Base-by-base conservation (phyloP, 441 rosid species). In the Populus hybrid region DNA sequence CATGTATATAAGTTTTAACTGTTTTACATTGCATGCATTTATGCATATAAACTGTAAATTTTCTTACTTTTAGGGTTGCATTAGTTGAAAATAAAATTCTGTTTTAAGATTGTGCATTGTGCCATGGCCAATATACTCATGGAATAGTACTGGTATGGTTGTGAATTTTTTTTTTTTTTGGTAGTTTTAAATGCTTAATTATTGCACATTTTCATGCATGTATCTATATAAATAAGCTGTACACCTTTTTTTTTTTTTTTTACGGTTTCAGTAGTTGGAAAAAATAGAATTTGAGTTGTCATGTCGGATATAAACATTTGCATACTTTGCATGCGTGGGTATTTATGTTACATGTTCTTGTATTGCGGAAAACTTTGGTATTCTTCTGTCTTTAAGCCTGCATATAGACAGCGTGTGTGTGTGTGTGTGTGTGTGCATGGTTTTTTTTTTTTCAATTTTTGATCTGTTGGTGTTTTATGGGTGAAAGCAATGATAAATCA, bases 401-500 rank as follows among this genome's bases (percentile, higher is more conserved):
- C 57, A 46, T 14, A 14, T 14, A 46, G 57, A 12, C 20, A 46
- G 6, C 50, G 14, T 14, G 18, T 12, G 54, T 30, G 32, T 28
- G 30, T 12, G 6, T 11, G 54, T n/a, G n/a, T n/a, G n/a, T n/a
- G n/a, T n/a, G n/a, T n/a, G n/a, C n/a, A n/a, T n/a, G n/a, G n/a
- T n/a, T n/a, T n/a, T n/a, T n/a, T n/a, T 70, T 63, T 61, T 36
- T 73, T 30, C 32, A 30, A 0, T 3, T 30, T 30, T 30, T 30
- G 30, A 20, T 76, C 2, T 23, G 14, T 65, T 30, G 61, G 10
- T 30, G 9, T 66, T 75, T 40, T 73, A 8, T 81, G 64, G 78
- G 36, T 77, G 78, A 40, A 83, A 94, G 98, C 99, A 16, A 95
- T 94, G 89, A 87, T 94, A 74, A 92, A 89, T 83, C 98, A 96